Evolutionary conservation across 1,139 yeast species (phyloP).

Genomic region (Taphrina deformans): DNA sequence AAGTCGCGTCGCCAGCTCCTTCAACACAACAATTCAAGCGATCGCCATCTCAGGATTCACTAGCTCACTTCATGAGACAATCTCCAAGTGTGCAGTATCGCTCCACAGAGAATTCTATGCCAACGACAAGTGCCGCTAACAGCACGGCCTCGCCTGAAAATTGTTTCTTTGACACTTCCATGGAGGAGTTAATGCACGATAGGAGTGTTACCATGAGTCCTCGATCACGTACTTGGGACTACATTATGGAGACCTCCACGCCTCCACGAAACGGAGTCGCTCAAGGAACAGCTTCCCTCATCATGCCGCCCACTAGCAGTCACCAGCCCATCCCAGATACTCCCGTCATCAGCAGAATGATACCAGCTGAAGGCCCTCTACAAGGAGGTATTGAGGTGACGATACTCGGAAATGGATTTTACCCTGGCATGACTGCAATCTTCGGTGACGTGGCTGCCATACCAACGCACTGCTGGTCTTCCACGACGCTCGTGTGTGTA

Average conservation of each 20-base stretch:
- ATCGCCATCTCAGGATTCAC: conserved; percentile 22
- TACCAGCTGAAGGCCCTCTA: conserved; percentile 92
- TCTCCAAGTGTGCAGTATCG: neutral
- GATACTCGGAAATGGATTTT: conserved; percentile 78
- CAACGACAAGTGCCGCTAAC: neutral
- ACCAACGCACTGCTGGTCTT: conserved; percentile 95
- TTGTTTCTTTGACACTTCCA: conserved; percentile 9
- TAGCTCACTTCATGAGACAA: conserved; percentile 12
- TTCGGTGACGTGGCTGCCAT: conserved; percentile 83
- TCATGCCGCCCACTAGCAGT: conserved; percentile 1
- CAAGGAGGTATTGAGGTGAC: conserved; percentile 96
- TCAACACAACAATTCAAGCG: conserved; percentile 12
- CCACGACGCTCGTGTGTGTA: conserved; percentile 86
- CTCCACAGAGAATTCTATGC: neutral
- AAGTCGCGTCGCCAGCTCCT: conserved; percentile 13
- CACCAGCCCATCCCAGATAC: neutral
- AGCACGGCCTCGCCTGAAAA: conserved; percentile 3
- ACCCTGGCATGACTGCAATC: conserved; percentile 75
- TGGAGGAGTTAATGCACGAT: conserved; percentile 20
- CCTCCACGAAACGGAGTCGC: neutral
- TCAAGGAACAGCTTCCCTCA: neutral
- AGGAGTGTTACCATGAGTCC: conserved; percentile 10
- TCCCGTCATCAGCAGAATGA: conserved; percentile 53
- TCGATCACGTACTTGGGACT: conserved; percentile 23
- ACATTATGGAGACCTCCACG: conserved; percentile 18